A percentile compares a stretch with the other conserved stretches of the same genome.
Conservation (phyloP, 2,329 filamentous ascomycete species). For the Trichoderma guizhouense region DNA sequence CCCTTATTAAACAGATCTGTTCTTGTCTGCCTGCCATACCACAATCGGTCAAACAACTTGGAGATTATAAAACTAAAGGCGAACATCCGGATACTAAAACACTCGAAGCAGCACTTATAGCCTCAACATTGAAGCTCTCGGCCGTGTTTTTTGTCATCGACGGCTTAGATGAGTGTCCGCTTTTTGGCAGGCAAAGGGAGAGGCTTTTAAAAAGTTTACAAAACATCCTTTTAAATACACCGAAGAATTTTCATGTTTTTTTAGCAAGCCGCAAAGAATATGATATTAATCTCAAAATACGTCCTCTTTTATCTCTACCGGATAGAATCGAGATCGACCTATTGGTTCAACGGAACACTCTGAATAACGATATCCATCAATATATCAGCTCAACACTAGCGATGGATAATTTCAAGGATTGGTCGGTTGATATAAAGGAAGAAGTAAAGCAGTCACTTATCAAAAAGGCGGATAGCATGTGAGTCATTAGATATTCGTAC, state of each 20-base stretch:
- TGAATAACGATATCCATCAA: background rate
- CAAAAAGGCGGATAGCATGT: background rate
- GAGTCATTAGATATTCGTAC: background rate
- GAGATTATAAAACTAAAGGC: background rate
- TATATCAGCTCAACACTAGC: background rate
- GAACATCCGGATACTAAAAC: background rate
- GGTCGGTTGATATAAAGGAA: background rate
- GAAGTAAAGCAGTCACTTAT: background rate
- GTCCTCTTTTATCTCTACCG: background rate
- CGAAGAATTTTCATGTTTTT: background rate
- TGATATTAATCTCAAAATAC: background rate
- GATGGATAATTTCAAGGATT: background rate
- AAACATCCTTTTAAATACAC: background rate
- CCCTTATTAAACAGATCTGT: background rate
- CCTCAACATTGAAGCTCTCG: background rate
- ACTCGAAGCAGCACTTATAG: background rate
- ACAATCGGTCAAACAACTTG: background rate
- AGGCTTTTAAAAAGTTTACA: background rate
- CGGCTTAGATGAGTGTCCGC: background rate
- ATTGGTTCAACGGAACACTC: accelerated
- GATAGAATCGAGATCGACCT: background rate
- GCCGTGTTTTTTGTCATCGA: background rate
- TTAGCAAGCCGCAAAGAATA: background rate
- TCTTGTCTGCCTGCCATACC: background rate
- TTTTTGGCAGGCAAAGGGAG: background rate